These are phyloP conservation scores for Schwanniomyces yamadae DNA, from an alignment of 805 yeast genomes.

Conservation along the genomic window DNA sequence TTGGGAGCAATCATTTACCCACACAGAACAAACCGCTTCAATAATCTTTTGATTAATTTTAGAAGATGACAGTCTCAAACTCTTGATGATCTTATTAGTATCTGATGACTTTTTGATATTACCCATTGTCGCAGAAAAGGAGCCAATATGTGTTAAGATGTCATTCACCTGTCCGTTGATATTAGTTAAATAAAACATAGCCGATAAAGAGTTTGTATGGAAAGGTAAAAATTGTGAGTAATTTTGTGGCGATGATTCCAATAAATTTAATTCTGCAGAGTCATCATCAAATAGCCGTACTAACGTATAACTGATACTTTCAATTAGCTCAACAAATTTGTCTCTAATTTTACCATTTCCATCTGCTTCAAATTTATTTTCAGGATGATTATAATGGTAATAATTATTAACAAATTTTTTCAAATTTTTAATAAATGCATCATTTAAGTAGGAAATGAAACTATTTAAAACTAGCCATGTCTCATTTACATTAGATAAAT, in stretches of 20 bases:
- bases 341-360: slow-evolving; percentile 26
- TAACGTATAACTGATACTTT: slow-evolving; percentile 25
- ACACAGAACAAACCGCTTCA: slow-evolving; percentile 42
- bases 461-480: slow-evolving; percentile 43
- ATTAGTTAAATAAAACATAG: slow-evolving; percentile 34
- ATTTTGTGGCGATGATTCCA: slow-evolving; percentile 36
- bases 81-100: slow-evolving; percentile 37
- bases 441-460: slow-evolving; percentile 33
- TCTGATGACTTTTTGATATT: slow-evolving; percentile 30
- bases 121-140: slow-evolving; percentile 31
- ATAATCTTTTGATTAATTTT: slow-evolving; percentile 37
- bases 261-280: slow-evolving; percentile 22
- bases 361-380: slow-evolving; percentile 23
- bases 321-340: slow-evolving; percentile 23
- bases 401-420: slow-evolving; percentile 38
- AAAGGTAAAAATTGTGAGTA: slow-evolving; percentile 38
- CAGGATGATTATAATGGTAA: slow-evolving; percentile 27
- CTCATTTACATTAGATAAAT: slow-evolving; percentile 40
- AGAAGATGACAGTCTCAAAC: slow-evolving; percentile 29
- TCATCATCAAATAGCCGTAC: slow-evolving; percentile 29
- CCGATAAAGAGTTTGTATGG: slow-evolving; percentile 40
- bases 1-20: slow-evolving; percentile 47
- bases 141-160: slow-evolving; percentile 32
- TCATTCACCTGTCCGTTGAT: slow-evolving; percentile 26
- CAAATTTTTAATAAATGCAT: slow-evolving; percentile 26